These are phyloP conservation scores for Globisporangium iwayamae DNA, from an alignment of 352 stramenopile species.

Conservation along the genomic window DNA sequence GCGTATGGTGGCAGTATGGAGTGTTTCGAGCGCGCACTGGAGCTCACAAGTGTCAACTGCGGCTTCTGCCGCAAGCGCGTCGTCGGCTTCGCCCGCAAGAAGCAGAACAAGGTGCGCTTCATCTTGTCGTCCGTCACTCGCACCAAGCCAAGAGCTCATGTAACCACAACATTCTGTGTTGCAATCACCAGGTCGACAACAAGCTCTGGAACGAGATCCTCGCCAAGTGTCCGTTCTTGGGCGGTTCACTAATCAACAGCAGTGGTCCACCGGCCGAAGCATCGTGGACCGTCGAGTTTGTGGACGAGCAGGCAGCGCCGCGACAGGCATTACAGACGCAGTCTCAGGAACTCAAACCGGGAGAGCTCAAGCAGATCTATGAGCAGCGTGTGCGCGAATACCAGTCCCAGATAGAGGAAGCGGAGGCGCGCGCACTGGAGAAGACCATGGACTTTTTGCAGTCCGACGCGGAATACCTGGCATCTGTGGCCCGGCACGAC, in stretches of 20 bases:
- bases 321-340: not conserved
- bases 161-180: too few relatives aligned
- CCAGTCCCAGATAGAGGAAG: conserved; percentile 26
- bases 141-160: not conserved
- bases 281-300: conserved; percentile 35
- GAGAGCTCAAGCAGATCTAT: conserved; percentile 43
- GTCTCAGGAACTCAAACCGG: conserved; percentile 12
- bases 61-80: conserved; percentile 77
- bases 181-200: conserved; percentile 36
- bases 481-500: conserved; percentile 4
- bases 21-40: conserved; percentile 71
- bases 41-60: conserved; percentile 76
- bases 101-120: conserved; percentile 50
- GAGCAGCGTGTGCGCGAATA: conserved; percentile 33
- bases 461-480: conserved; percentile 43
- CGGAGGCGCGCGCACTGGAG: conserved; percentile 34
- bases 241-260: conserved; percentile 2
- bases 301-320: conserved; percentile 43
- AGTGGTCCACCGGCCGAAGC: conserved; percentile 19
- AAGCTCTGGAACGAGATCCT: conserved; percentile 54
- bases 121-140: not conserved
- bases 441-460: conserved; percentile 56
- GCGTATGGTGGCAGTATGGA: conserved; percentile 20
- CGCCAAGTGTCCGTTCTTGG: conserved; percentile 43
- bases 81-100: conserved; percentile 70